Evolutionary conservation across 2,329 filamentous ascomycete species (phyloP).

Genomic region (Monilinia vaccinii-corymbosi): DNA sequence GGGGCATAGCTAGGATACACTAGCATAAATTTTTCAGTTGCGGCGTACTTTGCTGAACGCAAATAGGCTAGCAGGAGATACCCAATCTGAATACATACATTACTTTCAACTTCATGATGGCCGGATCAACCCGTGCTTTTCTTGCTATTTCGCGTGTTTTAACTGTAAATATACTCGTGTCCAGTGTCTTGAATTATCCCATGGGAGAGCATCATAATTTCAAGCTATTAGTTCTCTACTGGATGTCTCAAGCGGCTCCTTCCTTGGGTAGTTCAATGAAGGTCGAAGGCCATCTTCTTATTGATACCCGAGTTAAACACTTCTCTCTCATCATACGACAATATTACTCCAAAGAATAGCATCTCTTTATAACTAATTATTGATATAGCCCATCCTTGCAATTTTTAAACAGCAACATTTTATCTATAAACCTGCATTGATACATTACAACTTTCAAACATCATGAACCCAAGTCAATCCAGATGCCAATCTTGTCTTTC

Average conservation of each 20-base stretch:
- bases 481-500: background rate
- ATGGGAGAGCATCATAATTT: background rate
- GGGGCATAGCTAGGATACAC: background rate
- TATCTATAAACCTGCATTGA: background rate
- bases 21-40: slow-evolving; percentile 2
- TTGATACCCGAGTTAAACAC: background rate
- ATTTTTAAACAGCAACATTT: background rate
- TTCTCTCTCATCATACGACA: background rate
- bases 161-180: background rate
- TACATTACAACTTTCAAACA: background rate
- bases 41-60: background rate
- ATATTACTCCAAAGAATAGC: background rate
- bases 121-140: background rate
- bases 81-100: slow-evolving; percentile 5
- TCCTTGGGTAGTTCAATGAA: background rate
- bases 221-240: background rate
- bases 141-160: background rate
- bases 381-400: background rate
- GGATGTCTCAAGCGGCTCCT: background rate
- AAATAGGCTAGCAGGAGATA: slow-evolving; percentile 5
- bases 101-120: background rate
- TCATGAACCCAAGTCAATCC: background rate
- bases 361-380: background rate
- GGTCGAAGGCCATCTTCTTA: background rate
- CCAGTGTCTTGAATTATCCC: background rate